Percentiles rank a stretch among this genome's conserved stretches.
Evolutionary conservation across 345 rosid genomes (phyloP).

Genomic region (Erucastrum elatum): DNA sequence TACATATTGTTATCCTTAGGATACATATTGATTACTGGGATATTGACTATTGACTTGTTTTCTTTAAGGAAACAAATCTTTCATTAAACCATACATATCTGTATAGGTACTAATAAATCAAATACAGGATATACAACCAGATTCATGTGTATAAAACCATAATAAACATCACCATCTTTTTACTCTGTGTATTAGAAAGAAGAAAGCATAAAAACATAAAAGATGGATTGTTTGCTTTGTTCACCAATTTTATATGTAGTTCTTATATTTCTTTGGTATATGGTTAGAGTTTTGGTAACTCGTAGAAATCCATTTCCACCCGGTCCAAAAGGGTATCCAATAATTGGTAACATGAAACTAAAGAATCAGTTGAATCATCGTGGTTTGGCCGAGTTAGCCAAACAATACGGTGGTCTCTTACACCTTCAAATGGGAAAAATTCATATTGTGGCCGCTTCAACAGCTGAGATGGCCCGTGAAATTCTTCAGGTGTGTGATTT

Average conservation of each 20-base stretch:
- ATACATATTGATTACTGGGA: not conserved
- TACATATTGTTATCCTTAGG: not conserved
- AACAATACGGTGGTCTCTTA: conserved; percentile 58
- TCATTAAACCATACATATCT: not conserved
- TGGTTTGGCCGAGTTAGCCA: conserved; percentile 61
- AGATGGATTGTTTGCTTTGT: conserved; percentile 36
- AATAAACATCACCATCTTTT: conserved; percentile 4
- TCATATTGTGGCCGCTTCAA: conserved; percentile 51
- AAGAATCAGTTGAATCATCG: conserved; percentile 73
- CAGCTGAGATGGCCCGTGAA: conserved; percentile 69
- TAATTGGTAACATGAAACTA: conserved; percentile 69
- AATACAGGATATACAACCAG: not conserved
- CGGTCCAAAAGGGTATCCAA: conserved; percentile 76
- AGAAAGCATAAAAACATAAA: conserved; percentile 2
- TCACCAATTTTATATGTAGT: conserved; percentile 21
- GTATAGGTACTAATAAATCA: not conserved
- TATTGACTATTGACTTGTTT: not conserved
- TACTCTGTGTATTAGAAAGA: not conserved
- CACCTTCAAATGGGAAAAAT: conserved; percentile 39
- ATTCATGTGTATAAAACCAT: not conserved
- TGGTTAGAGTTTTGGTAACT: conserved; percentile 11
- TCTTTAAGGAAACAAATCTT: not conserved
- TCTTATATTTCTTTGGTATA: conserved; percentile 1
- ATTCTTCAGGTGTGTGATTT: conserved; percentile 50
- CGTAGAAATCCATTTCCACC: conserved; percentile 57